phyloP scores from a whole-genome alignment of 805 yeast species.

The Candida cerambycidarum region DNA sequence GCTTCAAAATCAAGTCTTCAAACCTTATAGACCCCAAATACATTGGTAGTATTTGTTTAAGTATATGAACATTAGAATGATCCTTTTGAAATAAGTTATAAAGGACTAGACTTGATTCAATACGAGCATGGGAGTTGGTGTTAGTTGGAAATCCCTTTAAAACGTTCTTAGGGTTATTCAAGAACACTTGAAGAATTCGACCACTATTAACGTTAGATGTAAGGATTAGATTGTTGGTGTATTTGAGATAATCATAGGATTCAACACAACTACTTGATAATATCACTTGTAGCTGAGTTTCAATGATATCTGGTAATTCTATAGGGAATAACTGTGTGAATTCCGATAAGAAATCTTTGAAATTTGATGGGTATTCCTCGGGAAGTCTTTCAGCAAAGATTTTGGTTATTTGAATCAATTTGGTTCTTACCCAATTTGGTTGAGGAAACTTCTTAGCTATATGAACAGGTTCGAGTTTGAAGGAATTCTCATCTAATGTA shows the following conservation, averaged over 20 bases:
- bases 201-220: slow-evolving; percentile 29
- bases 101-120: slow-evolving; percentile 47
- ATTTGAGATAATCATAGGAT: slow-evolving; percentile 42
- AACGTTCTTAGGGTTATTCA: slow-evolving; percentile 49
- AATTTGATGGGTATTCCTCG: slow-evolving; percentile 2
- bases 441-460: slow-evolving; percentile 17
- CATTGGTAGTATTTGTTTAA: slow-evolving; percentile 30
- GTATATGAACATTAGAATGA: slow-evolving; percentile 46
- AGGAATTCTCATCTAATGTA: background rate
- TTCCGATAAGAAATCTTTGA: background rate
- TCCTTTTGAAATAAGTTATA: slow-evolving; percentile 47
- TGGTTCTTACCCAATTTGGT: slow-evolving; percentile 53
- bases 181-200: slow-evolving; percentile 61
- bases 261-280: slow-evolving; percentile 49
- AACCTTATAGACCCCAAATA: slow-evolving; percentile 65
- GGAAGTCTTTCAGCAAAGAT: slow-evolving; percentile 51
- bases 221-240: slow-evolving; percentile 40
- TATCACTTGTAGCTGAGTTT: slow-evolving; percentile 66
- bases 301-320: slow-evolving; percentile 36
- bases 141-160: slow-evolving; percentile 27
- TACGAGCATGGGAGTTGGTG: slow-evolving; percentile 27
- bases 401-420: slow-evolving; percentile 61
- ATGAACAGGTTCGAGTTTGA: background rate
- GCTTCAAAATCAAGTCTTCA: slow-evolving; percentile 62
- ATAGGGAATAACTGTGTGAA: slow-evolving; percentile 4